These are phyloP conservation scores for Skeletonema marinoi DNA, from an alignment of 108 stramenopile species.

Conservation along the genomic window DNA sequence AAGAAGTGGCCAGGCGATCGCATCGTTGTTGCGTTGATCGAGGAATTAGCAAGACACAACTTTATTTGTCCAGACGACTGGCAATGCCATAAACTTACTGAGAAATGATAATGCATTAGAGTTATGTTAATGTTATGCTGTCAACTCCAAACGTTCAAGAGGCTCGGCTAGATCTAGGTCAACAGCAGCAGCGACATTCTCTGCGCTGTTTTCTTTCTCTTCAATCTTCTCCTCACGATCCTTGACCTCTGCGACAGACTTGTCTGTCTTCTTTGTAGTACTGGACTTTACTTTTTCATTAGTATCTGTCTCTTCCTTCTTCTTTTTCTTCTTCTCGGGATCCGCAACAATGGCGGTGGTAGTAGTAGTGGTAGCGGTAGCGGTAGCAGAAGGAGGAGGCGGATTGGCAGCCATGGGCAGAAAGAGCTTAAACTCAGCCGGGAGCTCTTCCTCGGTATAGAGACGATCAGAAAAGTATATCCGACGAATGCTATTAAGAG, in stretches of 20 bases:
- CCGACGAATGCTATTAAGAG: slow-evolving; percentile 59
- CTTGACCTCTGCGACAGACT: not conserved
- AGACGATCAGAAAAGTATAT: slow-evolving; percentile 91
- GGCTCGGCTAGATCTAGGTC: not conserved
- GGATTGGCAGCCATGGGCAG: slow-evolving; percentile 14
- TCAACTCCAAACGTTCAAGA: not conserved
- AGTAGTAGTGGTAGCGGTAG: no score
- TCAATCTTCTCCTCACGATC: not conserved
- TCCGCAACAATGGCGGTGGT: no score
- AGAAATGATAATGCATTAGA: slow-evolving; percentile 9
- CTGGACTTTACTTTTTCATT: no score
- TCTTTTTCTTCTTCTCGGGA: not conserved
- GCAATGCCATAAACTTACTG: slow-evolving; percentile 19
- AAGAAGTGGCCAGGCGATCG: slow-evolving; percentile 32
- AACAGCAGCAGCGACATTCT: not conserved
- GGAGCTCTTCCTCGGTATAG: slow-evolving; percentile 91
- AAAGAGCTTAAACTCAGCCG: slow-evolving; percentile 83
- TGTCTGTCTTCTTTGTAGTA: not conserved
- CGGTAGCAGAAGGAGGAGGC: not conserved
- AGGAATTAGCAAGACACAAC: slow-evolving; percentile 16
- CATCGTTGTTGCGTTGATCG: slow-evolving; percentile 21
- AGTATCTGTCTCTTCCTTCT: not conserved
- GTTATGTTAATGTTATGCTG: not conserved
- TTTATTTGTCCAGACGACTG: slow-evolving; percentile 27
- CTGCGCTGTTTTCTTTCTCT: slow-evolving; percentile 4